phyloP scores from a whole-genome alignment of 1,284 basidiomycete species.

The Heterobasidion occidentale region DNA sequence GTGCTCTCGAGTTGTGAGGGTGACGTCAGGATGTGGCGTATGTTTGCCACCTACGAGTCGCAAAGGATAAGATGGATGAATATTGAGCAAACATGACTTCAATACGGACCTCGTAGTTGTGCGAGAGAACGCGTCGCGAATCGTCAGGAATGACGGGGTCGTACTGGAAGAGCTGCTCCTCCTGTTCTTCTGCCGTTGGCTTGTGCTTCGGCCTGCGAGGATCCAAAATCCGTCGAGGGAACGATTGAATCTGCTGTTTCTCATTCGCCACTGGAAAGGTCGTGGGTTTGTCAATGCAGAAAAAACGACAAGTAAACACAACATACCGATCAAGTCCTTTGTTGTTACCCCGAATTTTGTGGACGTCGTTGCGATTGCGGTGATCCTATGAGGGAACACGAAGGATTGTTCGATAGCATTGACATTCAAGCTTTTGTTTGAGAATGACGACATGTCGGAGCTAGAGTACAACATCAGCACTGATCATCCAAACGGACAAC shows the following conservation, averaged over 20 bases:
- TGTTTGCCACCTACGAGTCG: conserved; percentile 51
- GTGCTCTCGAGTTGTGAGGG: conserved; percentile 90
- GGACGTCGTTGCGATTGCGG: conserved; percentile 65
- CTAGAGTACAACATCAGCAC: conserved; percentile 27
- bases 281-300: neutral
- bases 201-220: conserved; percentile 80
- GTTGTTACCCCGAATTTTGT: conserved; percentile 86
- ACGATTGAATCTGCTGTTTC: conserved; percentile 66
- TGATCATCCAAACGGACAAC: neutral
- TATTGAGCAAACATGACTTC: neutral
- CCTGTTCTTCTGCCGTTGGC: conserved; percentile 70
- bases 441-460: conserved; percentile 68
- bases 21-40: conserved; percentile 59
- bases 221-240: conserved; percentile 75
- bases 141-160: conserved; percentile 74
- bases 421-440: conserved; percentile 41
- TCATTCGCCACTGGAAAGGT: conserved; percentile 60
- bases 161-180: conserved; percentile 84
- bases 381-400: conserved; percentile 61
- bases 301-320: neutral
- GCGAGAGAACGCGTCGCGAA: conserved; percentile 70
- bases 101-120: conserved; percentile 58
- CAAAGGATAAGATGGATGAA: neutral
- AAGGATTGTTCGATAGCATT: conserved; percentile 66
- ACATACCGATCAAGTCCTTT: conserved; percentile 78